phyloP scores from a whole-genome alignment of 371 early-diverging fungal genomes.

The Mortierella sp. region DNA sequence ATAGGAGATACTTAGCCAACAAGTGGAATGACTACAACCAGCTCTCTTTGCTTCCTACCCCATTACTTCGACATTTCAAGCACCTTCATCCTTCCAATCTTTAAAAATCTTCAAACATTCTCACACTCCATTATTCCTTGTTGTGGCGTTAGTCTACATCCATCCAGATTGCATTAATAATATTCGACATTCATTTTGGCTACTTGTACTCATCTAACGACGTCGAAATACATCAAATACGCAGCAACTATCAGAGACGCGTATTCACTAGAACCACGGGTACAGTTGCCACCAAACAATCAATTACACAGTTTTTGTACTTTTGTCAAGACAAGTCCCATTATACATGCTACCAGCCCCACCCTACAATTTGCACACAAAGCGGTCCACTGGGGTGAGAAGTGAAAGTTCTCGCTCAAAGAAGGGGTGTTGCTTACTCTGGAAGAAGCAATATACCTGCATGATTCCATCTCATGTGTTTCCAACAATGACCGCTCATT shows the following conservation, averaged over 20 bases:
- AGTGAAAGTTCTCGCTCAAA: too few species aligned
- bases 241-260: background rate
- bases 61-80: background rate
- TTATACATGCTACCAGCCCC: too few species aligned
- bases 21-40: conserved; percentile 3
- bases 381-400: too few species aligned
- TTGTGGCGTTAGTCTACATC: background rate
- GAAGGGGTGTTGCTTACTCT: too few species aligned
- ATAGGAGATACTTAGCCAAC: background rate
- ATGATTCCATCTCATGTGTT: background rate
- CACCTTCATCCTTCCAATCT: background rate
- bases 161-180: background rate
- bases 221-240: background rate
- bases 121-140: background rate
- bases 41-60: background rate
- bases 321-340: background rate
- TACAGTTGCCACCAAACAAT: background rate
- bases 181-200: background rate
- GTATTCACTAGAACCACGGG: background rate
- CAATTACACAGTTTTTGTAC: background rate
- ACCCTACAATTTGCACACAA: too few species aligned
- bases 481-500: background rate
- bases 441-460: background rate
- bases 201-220: background rate
- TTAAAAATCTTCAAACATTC: background rate